Conservation (phyloP, 2,329 filamentous ascomycete genomes). For the Leptographium galeiforme region DNA sequence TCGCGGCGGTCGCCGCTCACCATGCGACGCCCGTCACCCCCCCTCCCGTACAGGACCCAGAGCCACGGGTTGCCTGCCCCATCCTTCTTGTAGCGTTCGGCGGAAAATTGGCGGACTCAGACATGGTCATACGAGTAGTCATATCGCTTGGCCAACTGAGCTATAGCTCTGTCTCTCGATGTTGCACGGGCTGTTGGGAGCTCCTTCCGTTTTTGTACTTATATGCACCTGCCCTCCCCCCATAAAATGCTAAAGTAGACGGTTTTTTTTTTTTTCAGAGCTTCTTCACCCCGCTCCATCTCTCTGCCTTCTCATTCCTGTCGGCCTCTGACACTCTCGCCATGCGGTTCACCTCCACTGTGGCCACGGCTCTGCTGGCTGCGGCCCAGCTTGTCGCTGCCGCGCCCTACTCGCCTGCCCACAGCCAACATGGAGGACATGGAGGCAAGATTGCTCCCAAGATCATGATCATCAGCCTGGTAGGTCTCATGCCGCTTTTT, state of each 20-base stretch:
- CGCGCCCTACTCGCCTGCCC: not conserved
- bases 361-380: slow-evolving; percentile 5
- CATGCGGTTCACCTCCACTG: slow-evolving; percentile 8
- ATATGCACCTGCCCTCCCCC: not conserved
- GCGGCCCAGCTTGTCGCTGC: slow-evolving; percentile 2
- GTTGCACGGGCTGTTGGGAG: too few relatives aligned
- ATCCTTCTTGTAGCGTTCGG: too few relatives aligned
- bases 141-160: too few relatives aligned
- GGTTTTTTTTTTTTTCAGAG: not conserved
- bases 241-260: not conserved
- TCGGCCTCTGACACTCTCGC: not conserved
- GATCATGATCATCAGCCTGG: slow-evolving; percentile 50
- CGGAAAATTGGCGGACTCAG: too few relatives aligned
- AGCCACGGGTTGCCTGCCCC: too few relatives aligned
- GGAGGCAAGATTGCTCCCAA: slow-evolving; percentile 35
- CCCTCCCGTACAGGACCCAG: not conserved
- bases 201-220: too few relatives aligned
- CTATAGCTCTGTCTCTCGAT: too few relatives aligned
- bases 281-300: not conserved
- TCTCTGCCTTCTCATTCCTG: not conserved
- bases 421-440: not conserved
- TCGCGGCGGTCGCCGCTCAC: not conserved
- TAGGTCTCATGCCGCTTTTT: slow-evolving; percentile 15
- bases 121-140: too few relatives aligned
- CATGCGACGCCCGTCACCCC: not conserved